Evolutionary conservation across 2,329 filamentous ascomycete genomes (phyloP), one percentile per base, ranked within the genome.

Genomic region (Penicillium palitans): DNA sequence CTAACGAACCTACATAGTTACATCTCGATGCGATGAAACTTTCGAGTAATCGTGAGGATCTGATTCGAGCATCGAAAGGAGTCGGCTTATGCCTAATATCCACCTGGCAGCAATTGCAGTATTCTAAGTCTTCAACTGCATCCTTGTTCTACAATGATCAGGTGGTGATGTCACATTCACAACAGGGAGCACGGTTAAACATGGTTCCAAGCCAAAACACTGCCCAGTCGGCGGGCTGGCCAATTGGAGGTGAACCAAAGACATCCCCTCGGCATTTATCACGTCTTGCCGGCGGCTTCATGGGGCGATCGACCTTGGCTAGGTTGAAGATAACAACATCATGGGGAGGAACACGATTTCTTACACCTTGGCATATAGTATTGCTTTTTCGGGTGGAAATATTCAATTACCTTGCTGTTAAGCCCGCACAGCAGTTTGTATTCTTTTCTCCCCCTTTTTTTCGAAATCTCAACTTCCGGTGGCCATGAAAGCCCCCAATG

Each of bases 161-260:
- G 21, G 49, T 56, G 54, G 31, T 52, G 47, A 57, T 52, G 54
- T 57, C 54, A 52, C 31, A 19, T 19, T 15, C 27, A 25, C 24
- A 10, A 29, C 40, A 45, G 31, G n/a, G n/a, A 24, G 37, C 15
- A 24, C 5, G 39, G n/a, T 33, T n/a, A 50, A 35, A 24, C 21
- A 10, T 40, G 21, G 37, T 19, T 42, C 29, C 8, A 35, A 50
- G 21, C 39, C 39, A 42, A 55, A 48, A 50, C 24, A 39, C 27
- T 9, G 35, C 46, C 45, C 35, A 49, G 41, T 39, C 21, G 29
- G 29, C 8, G 33, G 33, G 8, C 51, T 35, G 37, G 39, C 53
- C 45, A 55, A 55, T 50, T 42, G 37, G 9, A 24, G 40, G 8
- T 21, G 35, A 29, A 19, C 15, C 21, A 25, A 37, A 9, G 9